A percentile compares a stretch with the other conserved stretches of the same genome.
Conservation (phyloP, 2,329 filamentous ascomycete genomes). For the Anthostomella pinea region DNA sequence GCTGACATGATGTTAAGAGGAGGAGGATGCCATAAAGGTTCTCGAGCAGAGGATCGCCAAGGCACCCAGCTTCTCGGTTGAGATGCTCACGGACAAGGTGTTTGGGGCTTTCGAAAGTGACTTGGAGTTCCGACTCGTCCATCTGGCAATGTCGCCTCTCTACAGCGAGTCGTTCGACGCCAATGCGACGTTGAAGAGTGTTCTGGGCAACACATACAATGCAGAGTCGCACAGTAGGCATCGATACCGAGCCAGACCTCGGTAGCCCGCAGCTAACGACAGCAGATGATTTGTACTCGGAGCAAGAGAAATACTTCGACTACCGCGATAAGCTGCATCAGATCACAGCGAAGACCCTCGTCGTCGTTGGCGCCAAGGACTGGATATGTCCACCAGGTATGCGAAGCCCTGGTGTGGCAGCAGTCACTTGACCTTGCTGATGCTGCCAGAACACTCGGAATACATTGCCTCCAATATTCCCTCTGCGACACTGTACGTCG, state of each 20-base stretch:
- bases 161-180: constrained; percentile 36
- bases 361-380: constrained; percentile 37
- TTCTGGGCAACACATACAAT: constrained; percentile 31
- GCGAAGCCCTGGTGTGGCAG: too few relatives aligned
- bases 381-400: constrained; percentile 39
- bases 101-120: constrained; percentile 37
- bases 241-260: background rate
- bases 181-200: constrained; percentile 29
- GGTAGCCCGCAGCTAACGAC: background rate
- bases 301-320: constrained; percentile 38
- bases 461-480: constrained; percentile 30
- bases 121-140: constrained; percentile 36
- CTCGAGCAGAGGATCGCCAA: constrained; percentile 32
- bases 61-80: constrained; percentile 34
- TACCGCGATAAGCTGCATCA: constrained; percentile 29
- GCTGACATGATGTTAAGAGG: constrained; percentile 22
- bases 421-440: too few relatives aligned
- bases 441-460: constrained; percentile 33
- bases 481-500: constrained; percentile 26
- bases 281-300: constrained; percentile 34
- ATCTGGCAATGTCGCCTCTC: constrained; percentile 36
- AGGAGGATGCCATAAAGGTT: constrained; percentile 32
- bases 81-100: constrained; percentile 38
- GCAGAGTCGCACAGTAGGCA: constrained; percentile 36
- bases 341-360: constrained; percentile 34